Evolutionary conservation across 75 land plant genomes (phyloP).

Genomic region (Larix kaempferi): DNA sequence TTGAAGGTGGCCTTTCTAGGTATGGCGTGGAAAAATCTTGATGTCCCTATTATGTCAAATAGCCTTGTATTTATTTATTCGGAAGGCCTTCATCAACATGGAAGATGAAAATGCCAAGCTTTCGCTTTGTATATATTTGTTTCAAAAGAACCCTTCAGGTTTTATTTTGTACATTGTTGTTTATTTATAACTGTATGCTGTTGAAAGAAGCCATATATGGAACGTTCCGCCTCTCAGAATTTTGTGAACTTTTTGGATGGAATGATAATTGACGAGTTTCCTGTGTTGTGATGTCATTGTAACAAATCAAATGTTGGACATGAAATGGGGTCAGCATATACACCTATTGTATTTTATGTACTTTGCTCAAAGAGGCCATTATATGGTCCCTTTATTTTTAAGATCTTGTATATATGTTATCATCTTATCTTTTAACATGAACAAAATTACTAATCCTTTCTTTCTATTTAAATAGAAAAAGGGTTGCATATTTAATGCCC

Average conservation of each 20-base stretch:
- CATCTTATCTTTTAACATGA: too few species aligned
- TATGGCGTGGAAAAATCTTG: not conserved
- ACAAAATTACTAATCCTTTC: too few species aligned
- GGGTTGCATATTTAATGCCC: too few species aligned
- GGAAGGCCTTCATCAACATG: not conserved
- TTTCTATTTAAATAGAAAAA: too few species aligned
- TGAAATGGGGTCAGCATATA: too few species aligned
- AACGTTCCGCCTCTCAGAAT: not conserved
- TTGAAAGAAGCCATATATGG: not conserved
- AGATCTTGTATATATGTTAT: too few species aligned
- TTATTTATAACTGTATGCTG: not conserved
- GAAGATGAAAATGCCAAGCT: not conserved
- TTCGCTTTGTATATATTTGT: not conserved
- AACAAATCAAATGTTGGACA: too few species aligned
- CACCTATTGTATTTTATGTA: too few species aligned
- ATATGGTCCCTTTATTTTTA: too few species aligned
- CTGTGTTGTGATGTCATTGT: too few species aligned
- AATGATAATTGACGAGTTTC: too few species aligned
- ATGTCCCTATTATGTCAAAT: not conserved
- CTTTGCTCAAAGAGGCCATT: too few species aligned
- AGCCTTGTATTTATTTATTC: not conserved
- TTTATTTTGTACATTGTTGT: not conserved
- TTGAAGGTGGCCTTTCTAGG: not conserved
- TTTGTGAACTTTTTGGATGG: not conserved
- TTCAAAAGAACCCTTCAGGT: not conserved